Evolutionary conservation across 2,329 filamentous ascomycete genomes (phyloP), one percentile per base, ranked within the genome.

Genomic region (Calonectria hongkongensis): DNA sequence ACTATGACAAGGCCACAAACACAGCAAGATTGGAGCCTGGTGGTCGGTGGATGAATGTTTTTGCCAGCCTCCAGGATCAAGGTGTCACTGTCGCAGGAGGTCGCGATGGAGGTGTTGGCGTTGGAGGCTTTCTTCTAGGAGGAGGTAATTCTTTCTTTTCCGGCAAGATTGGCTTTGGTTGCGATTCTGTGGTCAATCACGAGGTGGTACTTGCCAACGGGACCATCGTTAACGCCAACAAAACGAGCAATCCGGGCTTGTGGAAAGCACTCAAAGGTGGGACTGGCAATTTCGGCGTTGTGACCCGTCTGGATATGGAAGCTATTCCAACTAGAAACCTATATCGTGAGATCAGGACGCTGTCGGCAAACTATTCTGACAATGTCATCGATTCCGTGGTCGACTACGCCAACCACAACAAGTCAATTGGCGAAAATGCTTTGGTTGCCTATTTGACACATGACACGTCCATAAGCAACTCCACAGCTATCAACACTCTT

Each of bases 231-330:
- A 54, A 54, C 6, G 50, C 50, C 50, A 54, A 54, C 15, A 18
- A 28, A 54, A 54, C 50, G 15, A 27, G 15, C 27, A 54, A 54
- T 8, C 50, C 50, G 1, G 50, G 30, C n/a, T 33, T 54, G 27
- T 54, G 50, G 50, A 54, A 18, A 54, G 50, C 50, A 1, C 50
- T 54, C 50, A 54, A 54, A 13, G 50, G 50, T n/a, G 50, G 50
- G 15, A 54, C 15, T 30, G 50, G 50, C 27, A 54, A 54, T 30
- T 54, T 54, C 28, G 50, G 50, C 27, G n/a, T 54, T 2, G 50
- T 54, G 3, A 54, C 50, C 25, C 50, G 50, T 15, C 18, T 54
- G 3, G 50, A 54, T n/a, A 5, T 54, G 50, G 27, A 54, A 16
- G 50, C 50, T 18, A 54, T 54, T n/a, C 50, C 50, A 1, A 54